Evolutionary conservation across 805 yeast species (phyloP).

Genomic region (Candida palmyrensis): DNA sequence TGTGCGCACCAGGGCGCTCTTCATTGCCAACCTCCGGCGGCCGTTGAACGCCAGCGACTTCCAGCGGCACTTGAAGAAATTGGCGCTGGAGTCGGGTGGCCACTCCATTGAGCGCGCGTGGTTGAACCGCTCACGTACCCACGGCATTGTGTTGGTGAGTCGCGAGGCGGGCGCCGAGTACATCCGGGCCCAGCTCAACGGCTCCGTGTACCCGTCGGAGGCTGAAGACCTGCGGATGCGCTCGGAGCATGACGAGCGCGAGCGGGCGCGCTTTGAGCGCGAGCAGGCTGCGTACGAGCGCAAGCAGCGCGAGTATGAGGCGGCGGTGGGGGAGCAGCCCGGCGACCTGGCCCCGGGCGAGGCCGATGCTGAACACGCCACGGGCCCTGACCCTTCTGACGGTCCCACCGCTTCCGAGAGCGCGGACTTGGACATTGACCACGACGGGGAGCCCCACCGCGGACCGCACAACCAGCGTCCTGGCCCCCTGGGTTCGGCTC

Average conservation of each 20-base stretch:
- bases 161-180: slow-evolving; percentile 36
- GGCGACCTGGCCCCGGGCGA: neutral
- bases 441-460: neutral
- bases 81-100: slow-evolving; percentile 17
- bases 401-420: neutral
- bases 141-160: slow-evolving; percentile 37
- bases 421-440: slow-evolving; percentile 1
- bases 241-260: slow-evolving; percentile 12
- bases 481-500: neutral
- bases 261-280: slow-evolving; percentile 16
- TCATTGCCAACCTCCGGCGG: slow-evolving; percentile 38
- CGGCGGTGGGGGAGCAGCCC: slow-evolving; percentile 4
- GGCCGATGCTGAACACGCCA: neutral
- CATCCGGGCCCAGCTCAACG: slow-evolving; percentile 30
- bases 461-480: too few relatives aligned
- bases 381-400: neutral
- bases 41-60: slow-evolving; percentile 35
- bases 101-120: slow-evolving; percentile 38
- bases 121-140: slow-evolving; percentile 37
- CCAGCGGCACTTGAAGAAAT: slow-evolving; percentile 27
- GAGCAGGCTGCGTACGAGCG: slow-evolving; percentile 11
- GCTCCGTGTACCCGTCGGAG: slow-evolving; percentile 26
- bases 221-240: slow-evolving; percentile 18
- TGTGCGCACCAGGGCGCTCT: slow-evolving; percentile 38
- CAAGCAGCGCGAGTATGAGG: slow-evolving; percentile 5